Evolutionary conservation across 1,139 yeast species (phyloP).

Genomic region (Hanseniaspora uvarum): DNA sequence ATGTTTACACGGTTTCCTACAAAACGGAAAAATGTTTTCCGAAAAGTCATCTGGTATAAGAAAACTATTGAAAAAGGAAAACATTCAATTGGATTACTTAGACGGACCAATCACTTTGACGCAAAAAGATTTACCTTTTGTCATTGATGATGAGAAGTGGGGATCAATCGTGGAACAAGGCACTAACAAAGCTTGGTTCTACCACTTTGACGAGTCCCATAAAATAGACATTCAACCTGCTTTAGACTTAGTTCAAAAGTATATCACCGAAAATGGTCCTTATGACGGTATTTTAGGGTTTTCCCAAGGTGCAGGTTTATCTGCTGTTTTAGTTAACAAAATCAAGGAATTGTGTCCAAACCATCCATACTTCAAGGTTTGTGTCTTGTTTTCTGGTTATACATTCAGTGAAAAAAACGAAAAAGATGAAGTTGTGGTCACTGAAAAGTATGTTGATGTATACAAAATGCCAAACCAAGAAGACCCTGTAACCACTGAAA

Average conservation of each 20-base stretch:
- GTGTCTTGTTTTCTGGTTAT: conserved; percentile 47
- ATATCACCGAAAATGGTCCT: conserved; percentile 67
- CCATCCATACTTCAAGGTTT: conserved; percentile 39
- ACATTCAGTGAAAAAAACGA: conserved; percentile 40
- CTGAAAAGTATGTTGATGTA: conserved; percentile 29
- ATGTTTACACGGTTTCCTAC: conserved; percentile 52
- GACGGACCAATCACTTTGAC: conserved; percentile 64
- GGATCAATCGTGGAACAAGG: conserved; percentile 39
- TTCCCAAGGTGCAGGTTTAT: conserved; percentile 87
- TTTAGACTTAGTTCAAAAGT: conserved; percentile 42
- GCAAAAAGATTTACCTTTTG: conserved; percentile 61
- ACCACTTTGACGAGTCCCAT: conserved; percentile 39
- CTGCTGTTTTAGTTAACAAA: conserved; percentile 45
- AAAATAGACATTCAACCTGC: conserved; percentile 37
- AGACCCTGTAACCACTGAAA: conserved; percentile 26
- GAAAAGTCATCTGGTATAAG: conserved; percentile 72
- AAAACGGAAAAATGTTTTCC: conserved; percentile 65
- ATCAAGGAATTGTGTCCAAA: conserved; percentile 36
- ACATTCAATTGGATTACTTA: conserved; percentile 61
- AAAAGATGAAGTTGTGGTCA: conserved; percentile 29
- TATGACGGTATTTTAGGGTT: conserved; percentile 82
- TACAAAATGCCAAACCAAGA: conserved; percentile 29
- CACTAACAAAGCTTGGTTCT: conserved; percentile 51
- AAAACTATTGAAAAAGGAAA: conserved; percentile 54
- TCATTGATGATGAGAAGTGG: conserved; percentile 39